phyloP scores from a whole-genome alignment of 108 stramenopile genomes.

The Cyclotella sp. region DNA sequence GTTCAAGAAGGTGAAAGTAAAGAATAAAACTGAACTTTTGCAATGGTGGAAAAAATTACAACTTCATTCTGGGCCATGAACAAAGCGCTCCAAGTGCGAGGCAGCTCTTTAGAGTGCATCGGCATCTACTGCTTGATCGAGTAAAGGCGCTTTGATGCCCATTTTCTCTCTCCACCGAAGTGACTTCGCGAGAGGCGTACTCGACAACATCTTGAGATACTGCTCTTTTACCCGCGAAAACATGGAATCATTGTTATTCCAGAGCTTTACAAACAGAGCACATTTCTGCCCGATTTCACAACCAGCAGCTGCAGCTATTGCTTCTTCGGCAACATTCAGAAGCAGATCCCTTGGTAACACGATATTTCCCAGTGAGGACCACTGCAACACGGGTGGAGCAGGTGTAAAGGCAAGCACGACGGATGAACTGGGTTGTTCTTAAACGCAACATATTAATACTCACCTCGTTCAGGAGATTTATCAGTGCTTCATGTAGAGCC shows the following conservation, averaged over 20 bases:
- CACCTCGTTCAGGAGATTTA: constrained; percentile 70
- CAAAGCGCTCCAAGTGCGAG: neutral
- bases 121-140: neutral
- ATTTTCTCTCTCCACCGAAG: constrained; percentile 69
- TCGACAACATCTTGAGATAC: constrained; percentile 68
- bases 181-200: constrained; percentile 58
- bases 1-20: constrained; percentile 68
- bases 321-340: constrained; percentile 57
- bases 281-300: constrained; percentile 32
- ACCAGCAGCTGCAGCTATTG: constrained; percentile 58
- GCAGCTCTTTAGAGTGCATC: neutral
- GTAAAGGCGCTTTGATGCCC: constrained; percentile 39
- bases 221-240: constrained; percentile 66
- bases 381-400: constrained; percentile 30
- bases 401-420: neutral
- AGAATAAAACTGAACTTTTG: constrained; percentile 57
- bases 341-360: constrained; percentile 77
- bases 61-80: neutral
- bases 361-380: constrained; percentile 76
- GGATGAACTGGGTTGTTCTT: neutral
- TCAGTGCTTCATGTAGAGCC: constrained; percentile 51
- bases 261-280: constrained; percentile 57
- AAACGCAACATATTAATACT: neutral
- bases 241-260: constrained; percentile 47
- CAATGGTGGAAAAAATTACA: constrained; percentile 30